Base-by-base conservation (phyloP, 257 asterid genomes). In the Ilex asprella region DNA sequence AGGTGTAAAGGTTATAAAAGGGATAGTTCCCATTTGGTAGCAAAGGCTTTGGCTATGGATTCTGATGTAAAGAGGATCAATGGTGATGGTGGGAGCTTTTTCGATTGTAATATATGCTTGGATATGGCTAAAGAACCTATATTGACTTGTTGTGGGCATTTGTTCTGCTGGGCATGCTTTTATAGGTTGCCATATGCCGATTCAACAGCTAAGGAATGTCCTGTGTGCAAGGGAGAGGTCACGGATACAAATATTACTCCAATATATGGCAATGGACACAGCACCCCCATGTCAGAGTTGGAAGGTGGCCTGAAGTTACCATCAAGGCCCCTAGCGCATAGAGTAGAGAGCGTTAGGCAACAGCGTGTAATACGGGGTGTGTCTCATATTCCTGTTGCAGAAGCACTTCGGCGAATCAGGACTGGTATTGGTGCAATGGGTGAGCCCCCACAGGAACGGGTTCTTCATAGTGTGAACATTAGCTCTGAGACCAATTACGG, bases 141-240 rank as follows among this genome's bases (percentile, higher is more conserved):
- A 30, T 55, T 84, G 69, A 89, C 94, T n/a, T 78, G 84, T 35
- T 89, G 95, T 2, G 91, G 97, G 27, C 97, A 89, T 77, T 68
- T 89, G 63, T 86, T 74, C 67, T 89, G 95, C 59, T 89, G 89
- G 91, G 69, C 86, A 14, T 89, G 95, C 66, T 82, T 89, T 54
- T 86, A 79, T 71, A 82, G 76, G 70, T 84, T 85, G 60, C 58
- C 88, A 2, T 70, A 81, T 2, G 62, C 77, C 12, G 87, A 82
- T 76, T 86, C 95, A 0, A 73, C 76, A 52, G 66, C 78, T 0
- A 86, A 81, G 39, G 91, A 80, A 31, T 89, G 95, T 56, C 91
- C 96, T 1, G 91, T 86, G 30, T 89, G 95, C 60, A 82, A 81
- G 66, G 95, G 89, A 27, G 79, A 80, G 74, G 86, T 80, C 10